Evolutionary conservation across 2,329 filamentous ascomycete species (phyloP), one percentile per base, ranked within the genome.

Genomic region (Phoma sp.): DNA sequence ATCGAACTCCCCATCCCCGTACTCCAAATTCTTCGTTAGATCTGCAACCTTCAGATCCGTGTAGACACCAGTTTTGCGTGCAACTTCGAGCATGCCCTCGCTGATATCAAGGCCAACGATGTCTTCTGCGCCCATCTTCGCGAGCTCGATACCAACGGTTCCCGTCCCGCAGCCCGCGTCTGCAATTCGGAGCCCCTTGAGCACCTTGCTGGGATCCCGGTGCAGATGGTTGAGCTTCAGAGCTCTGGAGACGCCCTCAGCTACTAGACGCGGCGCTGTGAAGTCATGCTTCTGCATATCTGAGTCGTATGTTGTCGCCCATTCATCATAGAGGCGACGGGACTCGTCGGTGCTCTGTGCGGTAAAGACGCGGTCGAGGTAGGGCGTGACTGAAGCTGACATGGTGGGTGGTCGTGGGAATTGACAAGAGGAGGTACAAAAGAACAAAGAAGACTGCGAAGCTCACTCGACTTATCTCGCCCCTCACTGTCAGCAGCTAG

Each of bases 91-190:
- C 83, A 85, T 85, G 29, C 79, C 78, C 1, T 77, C 74, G 45
- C 78, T 81, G 13, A 84, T 69, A 58, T 85, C 83, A 24, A 83
- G 66, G 24, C 83, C 83, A 45, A 83, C 79, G 37, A 85, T 76
- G n/a, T 73, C 69, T 33, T 73, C 73, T 3, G 77, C 77, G 2
- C 79, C 78, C 29, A 74, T 64, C 33, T 75, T 68, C 22, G 76
- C 73, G 4, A 85, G 76, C 24, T 77, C 78, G 18, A 76, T 66
- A 4, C 81, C 82, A 9, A 83, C 81, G 7, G 83, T 76, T 0
- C 82, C 82, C 0, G 82, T 84, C 4, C 82, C 82, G 52, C 82
- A 84, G n/a, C 82, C 82, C 22, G 82, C 82, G 54, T 85, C 82
- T 0, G 83, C 75, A 50, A 84, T 78, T 2, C 59, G 48, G 6